Evolutionary conservation across 202 grass and related monocot species (phyloP).

Genomic region (Bolboschoenoplectus hybrid): DNA sequence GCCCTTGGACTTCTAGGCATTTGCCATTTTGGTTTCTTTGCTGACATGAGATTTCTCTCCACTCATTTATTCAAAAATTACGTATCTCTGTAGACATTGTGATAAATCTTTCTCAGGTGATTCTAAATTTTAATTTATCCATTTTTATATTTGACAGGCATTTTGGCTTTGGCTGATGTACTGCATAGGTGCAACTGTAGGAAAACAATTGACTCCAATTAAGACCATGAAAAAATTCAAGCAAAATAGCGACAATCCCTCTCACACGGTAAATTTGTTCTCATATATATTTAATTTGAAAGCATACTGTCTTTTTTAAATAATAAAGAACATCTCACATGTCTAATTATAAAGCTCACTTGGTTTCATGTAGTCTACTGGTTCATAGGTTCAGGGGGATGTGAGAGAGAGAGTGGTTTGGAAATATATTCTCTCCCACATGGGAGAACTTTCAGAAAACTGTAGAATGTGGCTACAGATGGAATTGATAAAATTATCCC

Average conservation of each 20-base stretch:
- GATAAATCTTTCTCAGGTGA: constrained; percentile 15
- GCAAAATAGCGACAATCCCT: constrained; percentile 10
- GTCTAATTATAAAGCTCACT: background rate
- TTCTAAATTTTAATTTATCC: constrained; percentile 15
- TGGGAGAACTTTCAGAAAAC: constrained; percentile 5
- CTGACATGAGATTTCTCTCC: background rate
- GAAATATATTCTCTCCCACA: background rate
- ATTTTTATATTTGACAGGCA: constrained; percentile 30
- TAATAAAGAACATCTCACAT: constrained; percentile 21
- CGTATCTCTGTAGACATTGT: background rate
- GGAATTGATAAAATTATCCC: background rate
- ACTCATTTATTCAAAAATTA: background rate
- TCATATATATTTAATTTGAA: constrained; percentile 14
- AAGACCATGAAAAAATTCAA: background rate
- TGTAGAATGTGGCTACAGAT: background rate
- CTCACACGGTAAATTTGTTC: constrained; percentile 2
- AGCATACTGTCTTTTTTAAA: background rate
- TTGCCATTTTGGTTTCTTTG: background rate
- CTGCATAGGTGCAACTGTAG: background rate
- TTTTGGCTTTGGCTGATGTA: background rate
- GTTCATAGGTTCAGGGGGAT: background rate
- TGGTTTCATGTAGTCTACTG: background rate
- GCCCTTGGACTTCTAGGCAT: constrained; percentile 12
- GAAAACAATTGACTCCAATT: background rate
- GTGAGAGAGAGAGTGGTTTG: background rate